A percentile compares a stretch with the other conserved stretches of the same genome.
These are phyloP conservation scores for Berberis vulgaris DNA, from an alignment of 164 flowering plant species.

Conservation along the genomic window DNA sequence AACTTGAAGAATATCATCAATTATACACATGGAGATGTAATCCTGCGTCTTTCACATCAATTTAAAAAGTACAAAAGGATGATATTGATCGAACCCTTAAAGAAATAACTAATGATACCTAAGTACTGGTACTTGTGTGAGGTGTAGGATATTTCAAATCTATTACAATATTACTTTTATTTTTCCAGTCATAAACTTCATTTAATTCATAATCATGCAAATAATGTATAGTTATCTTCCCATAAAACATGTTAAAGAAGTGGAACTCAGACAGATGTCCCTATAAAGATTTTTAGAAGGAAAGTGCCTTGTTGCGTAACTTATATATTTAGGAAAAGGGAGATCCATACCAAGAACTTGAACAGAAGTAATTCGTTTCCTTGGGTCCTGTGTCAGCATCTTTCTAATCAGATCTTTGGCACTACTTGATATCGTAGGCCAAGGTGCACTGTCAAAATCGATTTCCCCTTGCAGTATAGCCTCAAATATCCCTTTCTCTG, in stretches of 20 bases:
- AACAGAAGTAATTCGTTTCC: slow-evolving; percentile 63
- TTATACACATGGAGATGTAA: too few species aligned
- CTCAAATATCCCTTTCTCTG: slow-evolving; percentile 75
- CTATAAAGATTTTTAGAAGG: neutral
- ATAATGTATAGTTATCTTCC: too few species aligned
- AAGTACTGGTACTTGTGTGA: too few species aligned
- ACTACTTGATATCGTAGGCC: slow-evolving; percentile 72
- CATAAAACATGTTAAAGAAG: neutral
- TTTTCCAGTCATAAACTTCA: neutral
- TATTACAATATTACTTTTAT: too few species aligned
- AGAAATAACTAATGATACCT: too few species aligned
- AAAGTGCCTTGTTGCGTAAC: neutral
- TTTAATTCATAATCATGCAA: neutral
- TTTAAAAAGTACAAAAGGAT: neutral
- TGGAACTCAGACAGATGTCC: neutral
- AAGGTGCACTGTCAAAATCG: slow-evolving; percentile 60
- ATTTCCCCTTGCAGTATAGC: slow-evolving; percentile 60
- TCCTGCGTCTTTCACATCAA: neutral
- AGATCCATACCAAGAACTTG: slow-evolving; percentile 62
- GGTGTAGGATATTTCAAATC: too few species aligned
- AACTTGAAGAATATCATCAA: neutral
- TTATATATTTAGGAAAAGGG: neutral
- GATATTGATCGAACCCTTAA: too few species aligned
- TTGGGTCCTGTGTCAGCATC: slow-evolving; percentile 28
- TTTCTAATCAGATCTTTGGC: slow-evolving; percentile 77